phyloP scores from a whole-genome alignment of 2,329 filamentous ascomycete genomes.

The Pseudogymnoascus pannorum region DNA sequence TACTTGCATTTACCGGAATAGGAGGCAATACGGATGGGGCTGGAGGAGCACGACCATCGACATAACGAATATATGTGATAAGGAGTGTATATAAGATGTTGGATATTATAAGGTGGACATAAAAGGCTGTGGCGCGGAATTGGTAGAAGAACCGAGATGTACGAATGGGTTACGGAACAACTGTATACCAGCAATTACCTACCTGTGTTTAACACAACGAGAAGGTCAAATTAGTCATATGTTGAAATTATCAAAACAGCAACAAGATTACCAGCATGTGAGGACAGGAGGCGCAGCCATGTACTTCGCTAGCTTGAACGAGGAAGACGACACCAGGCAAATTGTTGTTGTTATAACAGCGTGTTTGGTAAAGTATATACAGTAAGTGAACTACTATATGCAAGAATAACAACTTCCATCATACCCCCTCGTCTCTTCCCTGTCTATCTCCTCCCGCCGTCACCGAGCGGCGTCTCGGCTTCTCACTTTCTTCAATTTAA shows the following conservation, averaged over 20 bases:
- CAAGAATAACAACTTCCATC: constrained; percentile 4
- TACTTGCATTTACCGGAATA: constrained; percentile 56
- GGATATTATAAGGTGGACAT: not conserved
- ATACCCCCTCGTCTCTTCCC: not conserved
- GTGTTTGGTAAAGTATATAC: constrained; percentile 5
- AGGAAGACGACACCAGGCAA: not conserved
- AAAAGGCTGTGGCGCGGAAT: not conserved
- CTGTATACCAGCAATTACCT: constrained; percentile 5
- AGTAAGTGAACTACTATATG: constrained; percentile 8
- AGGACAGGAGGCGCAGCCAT: not conserved
- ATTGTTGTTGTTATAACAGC: not conserved
- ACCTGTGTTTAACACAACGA: not conserved
- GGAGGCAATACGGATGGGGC: not conserved
- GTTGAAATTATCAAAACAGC: not conserved
- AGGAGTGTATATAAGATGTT: not conserved
- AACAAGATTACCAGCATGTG: not conserved
- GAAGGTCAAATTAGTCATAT: not conserved
- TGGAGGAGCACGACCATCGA: not conserved
- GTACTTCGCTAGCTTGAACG: not conserved
- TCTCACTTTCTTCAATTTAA: not conserved
- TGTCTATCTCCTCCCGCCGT: not conserved
- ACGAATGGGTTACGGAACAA: not conserved
- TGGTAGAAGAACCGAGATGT: not conserved
- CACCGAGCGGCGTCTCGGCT: not conserved
- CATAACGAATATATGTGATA: constrained; percentile 3